These are phyloP conservation scores for Coemansia sp. DNA, from an alignment of 192 early-diverging fungal species.

Conservation along the genomic window DNA sequence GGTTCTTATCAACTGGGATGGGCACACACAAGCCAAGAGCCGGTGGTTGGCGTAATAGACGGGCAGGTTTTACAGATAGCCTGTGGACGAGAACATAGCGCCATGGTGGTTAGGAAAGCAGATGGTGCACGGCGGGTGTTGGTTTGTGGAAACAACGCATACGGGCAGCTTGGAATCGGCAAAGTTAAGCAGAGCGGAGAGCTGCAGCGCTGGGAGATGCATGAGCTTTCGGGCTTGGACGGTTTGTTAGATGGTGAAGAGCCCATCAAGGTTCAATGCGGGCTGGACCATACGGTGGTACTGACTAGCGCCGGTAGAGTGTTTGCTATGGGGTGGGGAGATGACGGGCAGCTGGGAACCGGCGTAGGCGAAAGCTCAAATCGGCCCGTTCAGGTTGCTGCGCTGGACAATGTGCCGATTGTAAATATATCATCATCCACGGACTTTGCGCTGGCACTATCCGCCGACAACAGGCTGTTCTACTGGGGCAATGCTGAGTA, in stretches of 20 bases:
- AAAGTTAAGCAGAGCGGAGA: background rate
- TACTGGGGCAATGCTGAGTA: slow-evolving; percentile 78
- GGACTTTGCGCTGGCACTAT: slow-evolving; percentile 64
- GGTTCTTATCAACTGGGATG: slow-evolving; percentile 55
- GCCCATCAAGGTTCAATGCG: slow-evolving; percentile 60
- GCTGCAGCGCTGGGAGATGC: background rate
- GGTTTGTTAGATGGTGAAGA: slow-evolving; percentile 26
- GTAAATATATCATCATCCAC: slow-evolving; percentile 60
- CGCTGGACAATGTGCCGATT: slow-evolving; percentile 42
- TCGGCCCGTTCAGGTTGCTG: slow-evolving; percentile 51
- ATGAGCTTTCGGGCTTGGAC: slow-evolving; percentile 14
- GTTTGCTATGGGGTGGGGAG: slow-evolving; percentile 73
- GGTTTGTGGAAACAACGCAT: slow-evolving; percentile 66
- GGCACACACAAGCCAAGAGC: background rate
- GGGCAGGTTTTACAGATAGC: slow-evolving; percentile 49
- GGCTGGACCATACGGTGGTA: slow-evolving; percentile 66
- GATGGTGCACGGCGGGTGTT: slow-evolving; percentile 24
- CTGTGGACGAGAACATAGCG: slow-evolving; percentile 70
- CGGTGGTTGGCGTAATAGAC: slow-evolving; percentile 14
- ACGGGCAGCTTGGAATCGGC: slow-evolving; percentile 64
- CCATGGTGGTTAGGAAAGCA: slow-evolving; percentile 42
- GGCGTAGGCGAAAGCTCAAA: slow-evolving; percentile 50
- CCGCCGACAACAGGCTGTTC: slow-evolving; percentile 55
- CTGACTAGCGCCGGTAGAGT: slow-evolving; percentile 56
- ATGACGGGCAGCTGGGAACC: slow-evolving; percentile 72